Evolutionary conservation across 139 green algal species (phyloP).

Genomic region (Coelastrella sp.): DNA sequence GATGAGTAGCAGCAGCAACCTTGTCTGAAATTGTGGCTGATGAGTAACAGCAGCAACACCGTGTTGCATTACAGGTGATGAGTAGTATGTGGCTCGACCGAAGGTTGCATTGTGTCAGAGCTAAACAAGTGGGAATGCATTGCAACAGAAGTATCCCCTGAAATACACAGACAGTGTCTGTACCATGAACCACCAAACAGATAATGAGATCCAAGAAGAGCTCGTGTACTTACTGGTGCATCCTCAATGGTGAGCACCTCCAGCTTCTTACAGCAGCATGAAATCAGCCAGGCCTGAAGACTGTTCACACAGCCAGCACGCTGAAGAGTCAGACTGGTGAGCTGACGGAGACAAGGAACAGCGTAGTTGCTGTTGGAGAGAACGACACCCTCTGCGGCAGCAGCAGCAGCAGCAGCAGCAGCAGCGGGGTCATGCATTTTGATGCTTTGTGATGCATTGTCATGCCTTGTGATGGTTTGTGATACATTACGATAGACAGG

Average conservation of each 20-base stretch:
- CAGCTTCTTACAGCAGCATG: not conserved
- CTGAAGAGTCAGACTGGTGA: not conserved
- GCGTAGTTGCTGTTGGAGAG: not conserved
- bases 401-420: constrained; percentile 6
- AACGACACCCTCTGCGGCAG: not conserved
- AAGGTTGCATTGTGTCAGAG: too few relatives aligned
- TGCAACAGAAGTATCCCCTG: too few relatives aligned
- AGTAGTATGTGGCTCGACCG: too few relatives aligned
- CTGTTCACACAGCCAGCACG: not conserved
- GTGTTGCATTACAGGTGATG: not conserved
- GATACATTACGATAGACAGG: not conserved
- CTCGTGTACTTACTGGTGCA: not conserved
- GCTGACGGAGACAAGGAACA: not conserved
- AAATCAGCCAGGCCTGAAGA: constrained; percentile 21
- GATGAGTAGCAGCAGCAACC: not conserved
- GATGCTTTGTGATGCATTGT: not conserved
- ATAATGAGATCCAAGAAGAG: too few relatives aligned
- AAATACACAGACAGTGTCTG: not conserved
- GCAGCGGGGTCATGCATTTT: not conserved
- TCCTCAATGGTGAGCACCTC: constrained; percentile 8
- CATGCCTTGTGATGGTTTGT: not conserved
- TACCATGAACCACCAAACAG: not conserved
- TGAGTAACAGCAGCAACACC: not conserved
- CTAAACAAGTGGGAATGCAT: too few relatives aligned
- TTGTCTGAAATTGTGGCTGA: too few relatives aligned